Conservation (phyloP, 139 green algal species). For the Micromonas commoda region DNA sequence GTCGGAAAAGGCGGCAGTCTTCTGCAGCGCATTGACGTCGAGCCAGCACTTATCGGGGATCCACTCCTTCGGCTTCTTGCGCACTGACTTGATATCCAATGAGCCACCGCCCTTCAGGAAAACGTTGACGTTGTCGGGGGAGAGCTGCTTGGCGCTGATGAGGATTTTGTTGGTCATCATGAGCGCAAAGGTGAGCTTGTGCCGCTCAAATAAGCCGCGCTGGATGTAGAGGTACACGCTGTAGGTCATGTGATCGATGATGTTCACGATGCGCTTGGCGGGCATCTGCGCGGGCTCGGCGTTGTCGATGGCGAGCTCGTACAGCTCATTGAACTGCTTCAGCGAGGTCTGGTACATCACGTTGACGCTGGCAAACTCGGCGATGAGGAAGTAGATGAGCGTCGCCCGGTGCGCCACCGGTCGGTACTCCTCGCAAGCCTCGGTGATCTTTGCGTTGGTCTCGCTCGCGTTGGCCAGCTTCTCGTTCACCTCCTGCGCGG, state of each 20-base stretch:
- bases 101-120: slow-evolving; percentile 80
- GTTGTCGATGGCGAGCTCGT: slow-evolving; percentile 51
- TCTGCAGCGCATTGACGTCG: slow-evolving; percentile 50
- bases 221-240: slow-evolving; percentile 75
- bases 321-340: slow-evolving; percentile 60
- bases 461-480: slow-evolving; percentile 58
- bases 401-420: slow-evolving; percentile 64
- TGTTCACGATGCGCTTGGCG: slow-evolving; percentile 58
- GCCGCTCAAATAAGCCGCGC: slow-evolving; percentile 68
- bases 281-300: slow-evolving; percentile 52
- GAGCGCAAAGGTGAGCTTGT: slow-evolving; percentile 77
- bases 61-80: slow-evolving; percentile 59
- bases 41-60: slow-evolving; percentile 70
- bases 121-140: slow-evolving; percentile 66
- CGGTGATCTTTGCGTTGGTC: slow-evolving; percentile 61
- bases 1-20: slow-evolving; percentile 32
- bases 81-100: slow-evolving; percentile 57
- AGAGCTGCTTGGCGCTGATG: slow-evolving; percentile 51
- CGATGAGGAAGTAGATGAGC: slow-evolving; percentile 77
- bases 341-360: slow-evolving; percentile 77
- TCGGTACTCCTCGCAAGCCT: slow-evolving; percentile 54
- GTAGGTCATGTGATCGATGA: slow-evolving; percentile 67
- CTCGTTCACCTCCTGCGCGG: slow-evolving; percentile 69
- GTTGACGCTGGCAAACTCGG: slow-evolving; percentile 56
- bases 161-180: slow-evolving; percentile 74